Evolutionary conservation across 257 asterid genomes (phyloP).

Genomic region (Plantago ovata): DNA sequence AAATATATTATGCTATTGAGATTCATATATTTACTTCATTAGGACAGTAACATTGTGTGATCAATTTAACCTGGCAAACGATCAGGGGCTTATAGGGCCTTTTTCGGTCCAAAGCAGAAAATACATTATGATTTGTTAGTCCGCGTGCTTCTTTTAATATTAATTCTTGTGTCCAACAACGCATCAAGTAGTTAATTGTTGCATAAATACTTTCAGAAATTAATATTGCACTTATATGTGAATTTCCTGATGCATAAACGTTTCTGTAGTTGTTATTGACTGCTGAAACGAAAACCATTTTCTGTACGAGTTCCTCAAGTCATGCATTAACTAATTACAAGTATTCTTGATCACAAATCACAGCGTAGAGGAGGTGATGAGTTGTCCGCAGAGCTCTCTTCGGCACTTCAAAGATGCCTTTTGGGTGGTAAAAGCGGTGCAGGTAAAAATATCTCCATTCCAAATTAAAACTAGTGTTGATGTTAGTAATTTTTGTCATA

Average conservation of each 20-base stretch:
- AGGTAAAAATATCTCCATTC: slow-evolving; percentile 38
- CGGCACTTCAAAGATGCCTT: slow-evolving; percentile 72
- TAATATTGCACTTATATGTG: background rate
- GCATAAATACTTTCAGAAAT: background rate
- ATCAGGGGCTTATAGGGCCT: background rate
- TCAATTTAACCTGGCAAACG: background rate
- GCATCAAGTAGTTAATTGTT: background rate
- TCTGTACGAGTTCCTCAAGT: too few species aligned
- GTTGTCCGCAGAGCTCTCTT: slow-evolving; percentile 69
- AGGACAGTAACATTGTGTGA: background rate
- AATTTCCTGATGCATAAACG: too few species aligned
- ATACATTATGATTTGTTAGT: background rate
- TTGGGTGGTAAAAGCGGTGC: slow-evolving; percentile 94
- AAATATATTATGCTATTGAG: background rate
- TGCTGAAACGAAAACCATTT: background rate
- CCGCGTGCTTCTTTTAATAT: too few species aligned
- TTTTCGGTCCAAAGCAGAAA: background rate
- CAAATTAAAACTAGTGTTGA: background rate
- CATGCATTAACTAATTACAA: background rate
- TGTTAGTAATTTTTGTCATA: too few species aligned
- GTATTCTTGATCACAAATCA: slow-evolving; percentile 6
- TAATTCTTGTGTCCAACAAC: too few species aligned
- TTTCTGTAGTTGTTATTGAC: background rate
- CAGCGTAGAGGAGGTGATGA: slow-evolving; percentile 97
- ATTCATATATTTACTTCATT: background rate